Conservation (phyloP, 306 rosid genomes). For the Gleditsia sinensis region DNA sequence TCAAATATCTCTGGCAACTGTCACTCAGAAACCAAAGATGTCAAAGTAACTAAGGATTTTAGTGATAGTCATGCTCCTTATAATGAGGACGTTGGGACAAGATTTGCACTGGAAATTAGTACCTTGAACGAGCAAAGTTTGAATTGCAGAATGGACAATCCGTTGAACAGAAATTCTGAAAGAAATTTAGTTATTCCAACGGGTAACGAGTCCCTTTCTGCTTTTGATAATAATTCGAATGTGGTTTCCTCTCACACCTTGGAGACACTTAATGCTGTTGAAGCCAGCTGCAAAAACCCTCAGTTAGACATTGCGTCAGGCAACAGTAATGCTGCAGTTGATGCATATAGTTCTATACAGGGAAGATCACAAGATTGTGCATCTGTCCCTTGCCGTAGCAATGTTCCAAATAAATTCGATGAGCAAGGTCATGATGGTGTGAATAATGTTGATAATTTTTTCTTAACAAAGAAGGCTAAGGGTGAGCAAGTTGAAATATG, state of each 20-base stretch:
- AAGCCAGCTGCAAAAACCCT: slow-evolving; percentile 32
- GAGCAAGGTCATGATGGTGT: slow-evolving; percentile 34
- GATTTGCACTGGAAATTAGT: slow-evolving; percentile 37
- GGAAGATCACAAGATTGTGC: slow-evolving; percentile 34
- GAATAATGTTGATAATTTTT: slow-evolving; percentile 35
- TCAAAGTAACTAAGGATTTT: slow-evolving; percentile 31
- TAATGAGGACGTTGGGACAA: slow-evolving; percentile 36
- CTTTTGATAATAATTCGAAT: slow-evolving; percentile 31
- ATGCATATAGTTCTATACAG: slow-evolving; percentile 32
- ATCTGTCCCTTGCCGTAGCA: slow-evolving; percentile 34
- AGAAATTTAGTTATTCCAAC: slow-evolving; percentile 24
- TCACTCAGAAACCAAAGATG: slow-evolving; percentile 33
- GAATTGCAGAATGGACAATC: slow-evolving; percentile 28
- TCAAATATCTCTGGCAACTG: slow-evolving; percentile 30
- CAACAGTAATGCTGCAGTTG: slow-evolving; percentile 29
- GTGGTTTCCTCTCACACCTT: slow-evolving; percentile 35
- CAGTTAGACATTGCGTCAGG: slow-evolving; percentile 39
- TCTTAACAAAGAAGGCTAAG: slow-evolving; percentile 41
- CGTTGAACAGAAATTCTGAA: slow-evolving; percentile 25
- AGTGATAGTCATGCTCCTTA: slow-evolving; percentile 34
- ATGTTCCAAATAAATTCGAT: slow-evolving; percentile 33
- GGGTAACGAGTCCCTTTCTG: slow-evolving; percentile 32
- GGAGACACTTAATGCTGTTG: slow-evolving; percentile 39
- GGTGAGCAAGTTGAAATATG: slow-evolving; percentile 44
- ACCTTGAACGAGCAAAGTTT: slow-evolving; percentile 27